Base-by-base conservation (phyloP, 345 rosid genomes). In the Mangifera indica region DNA sequence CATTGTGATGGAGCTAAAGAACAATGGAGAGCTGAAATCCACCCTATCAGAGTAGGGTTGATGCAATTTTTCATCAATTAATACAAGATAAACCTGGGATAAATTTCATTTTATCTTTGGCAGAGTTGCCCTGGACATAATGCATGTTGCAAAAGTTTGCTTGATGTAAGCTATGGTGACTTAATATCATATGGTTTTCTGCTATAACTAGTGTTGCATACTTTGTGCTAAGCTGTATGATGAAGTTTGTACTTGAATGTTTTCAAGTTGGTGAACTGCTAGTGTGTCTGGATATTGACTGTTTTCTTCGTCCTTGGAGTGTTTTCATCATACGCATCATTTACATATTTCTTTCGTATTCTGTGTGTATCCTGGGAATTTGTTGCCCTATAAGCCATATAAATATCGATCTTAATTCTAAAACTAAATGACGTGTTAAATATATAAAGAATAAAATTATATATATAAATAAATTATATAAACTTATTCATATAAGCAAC, bases 21-120 rank as follows among this genome's bases (percentile, higher is more conserved):
- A 71, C 74, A 84, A 74, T 7, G 91, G 94, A 61, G 98, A 91
- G 64, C 92, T 96, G 76, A 86, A 88, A 81, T 74, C 85, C n/a
- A 88, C 96, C 75, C 74, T 96, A 0, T 86, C 97, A 3, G 95
- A 90, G 82, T 91, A 84, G 75, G 73, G 42, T 55, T 20, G 9
- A 14, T 60, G 29, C 2, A 34, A 26, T 46, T 59, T 29, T 53
- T 70, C 45, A 37, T 53, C 45, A 52, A 66, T 53, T 68, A 67
- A 71, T 49, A 29, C 63, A 4, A 8, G 72, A 52, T 51, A 57
- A 48, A 68, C 58, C 42, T 32, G 21, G 40, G 6, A 40, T 63
- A 20, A 48, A 17, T 66, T 58, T 53, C 9, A 2, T 67, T 77
- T 68, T 55, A n/a, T 72, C 52, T 29, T 18, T 32, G 71, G 52